Percentiles rank a stretch among this genome's conserved stretches.
These are phyloP conservation scores for Silene coronaria DNA, from an alignment of 179 eudicot species.

Conservation along the genomic window DNA sequence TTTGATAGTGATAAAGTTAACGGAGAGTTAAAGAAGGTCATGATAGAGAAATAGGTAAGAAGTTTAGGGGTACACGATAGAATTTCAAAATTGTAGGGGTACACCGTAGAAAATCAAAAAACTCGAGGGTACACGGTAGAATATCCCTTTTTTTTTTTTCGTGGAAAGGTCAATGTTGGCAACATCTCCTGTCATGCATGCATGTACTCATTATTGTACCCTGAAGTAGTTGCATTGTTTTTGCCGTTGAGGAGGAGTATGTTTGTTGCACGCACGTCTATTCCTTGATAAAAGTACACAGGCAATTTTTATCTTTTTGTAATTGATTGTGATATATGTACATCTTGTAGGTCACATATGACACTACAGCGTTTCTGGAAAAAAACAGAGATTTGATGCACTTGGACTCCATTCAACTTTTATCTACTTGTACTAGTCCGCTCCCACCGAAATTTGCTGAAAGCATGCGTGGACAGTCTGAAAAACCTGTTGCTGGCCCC, in stretches of 20 bases:
- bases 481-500: constrained; percentile 77
- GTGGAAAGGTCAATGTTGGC: background rate
- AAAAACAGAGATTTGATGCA: constrained; percentile 91
- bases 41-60: no score
- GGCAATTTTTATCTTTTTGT: background rate
- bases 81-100: no score
- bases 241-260: background rate
- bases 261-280: background rate
- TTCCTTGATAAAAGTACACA: background rate
- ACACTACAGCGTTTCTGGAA: constrained; percentile 87
- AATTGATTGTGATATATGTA: background rate
- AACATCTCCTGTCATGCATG: background rate
- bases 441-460: constrained; percentile 85
- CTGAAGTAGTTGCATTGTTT: background rate
- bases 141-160: no score
- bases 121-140: no score
- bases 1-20: no score
- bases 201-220: background rate
- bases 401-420: constrained; percentile 70
- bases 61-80: no score
- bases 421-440: constrained; percentile 72
- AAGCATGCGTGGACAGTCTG: constrained; percentile 64
- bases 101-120: no score
- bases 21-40: no score
- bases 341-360: constrained; percentile 61